Evolutionary conservation across 2,329 filamentous ascomycete species (phyloP).

Genomic region (Penicillium sp.): DNA sequence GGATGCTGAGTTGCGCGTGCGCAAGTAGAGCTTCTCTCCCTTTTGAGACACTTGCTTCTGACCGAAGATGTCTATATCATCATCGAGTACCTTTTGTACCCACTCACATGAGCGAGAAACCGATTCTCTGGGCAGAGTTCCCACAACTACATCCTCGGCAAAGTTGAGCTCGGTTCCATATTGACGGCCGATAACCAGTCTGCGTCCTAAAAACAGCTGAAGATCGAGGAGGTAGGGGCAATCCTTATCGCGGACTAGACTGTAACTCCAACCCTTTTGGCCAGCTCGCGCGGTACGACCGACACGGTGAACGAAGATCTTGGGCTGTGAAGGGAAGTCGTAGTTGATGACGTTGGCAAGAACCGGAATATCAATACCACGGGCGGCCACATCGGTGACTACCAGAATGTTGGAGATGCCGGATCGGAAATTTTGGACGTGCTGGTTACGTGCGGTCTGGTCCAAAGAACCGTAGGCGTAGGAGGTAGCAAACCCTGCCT

Average conservation of each 20-base stretch:
- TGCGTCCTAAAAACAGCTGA: conserved; percentile 89
- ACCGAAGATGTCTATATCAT: conserved; percentile 71
- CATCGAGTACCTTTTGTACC: conserved; percentile 74
- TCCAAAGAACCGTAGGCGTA: conserved; percentile 95
- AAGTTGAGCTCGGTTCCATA: conserved; percentile 65
- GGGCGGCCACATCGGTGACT: conserved; percentile 92
- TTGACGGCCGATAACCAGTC: conserved; percentile 73
- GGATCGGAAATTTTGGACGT: conserved; percentile 84
- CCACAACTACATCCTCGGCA: conserved; percentile 80
- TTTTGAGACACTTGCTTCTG: conserved; percentile 77
- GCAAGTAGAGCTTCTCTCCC: conserved; percentile 89
- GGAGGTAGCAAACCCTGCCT: conserved; percentile 84
- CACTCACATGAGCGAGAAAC: conserved; percentile 80
- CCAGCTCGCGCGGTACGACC: conserved; percentile 94
- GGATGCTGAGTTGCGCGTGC: conserved; percentile 86
- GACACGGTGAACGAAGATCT: conserved; percentile 94
- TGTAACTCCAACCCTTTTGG: conserved; percentile 91
- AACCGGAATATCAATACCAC: conserved; percentile 96
- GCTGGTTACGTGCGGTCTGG: conserved; percentile 86
- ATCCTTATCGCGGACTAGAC: conserved; percentile 83
- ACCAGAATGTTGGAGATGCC: conserved; percentile 89
- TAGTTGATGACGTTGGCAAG: conserved; percentile 98
- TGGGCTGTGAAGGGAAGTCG: conserved; percentile 94
- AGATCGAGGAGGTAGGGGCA: conserved; percentile 90
- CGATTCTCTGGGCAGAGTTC: conserved; percentile 70